A percentile compares a stretch with the other conserved stretches of the same genome.
Evolutionary conservation across 2,329 filamentous ascomycete species (phyloP).

Genomic region (Venturia aucupariae): DNA sequence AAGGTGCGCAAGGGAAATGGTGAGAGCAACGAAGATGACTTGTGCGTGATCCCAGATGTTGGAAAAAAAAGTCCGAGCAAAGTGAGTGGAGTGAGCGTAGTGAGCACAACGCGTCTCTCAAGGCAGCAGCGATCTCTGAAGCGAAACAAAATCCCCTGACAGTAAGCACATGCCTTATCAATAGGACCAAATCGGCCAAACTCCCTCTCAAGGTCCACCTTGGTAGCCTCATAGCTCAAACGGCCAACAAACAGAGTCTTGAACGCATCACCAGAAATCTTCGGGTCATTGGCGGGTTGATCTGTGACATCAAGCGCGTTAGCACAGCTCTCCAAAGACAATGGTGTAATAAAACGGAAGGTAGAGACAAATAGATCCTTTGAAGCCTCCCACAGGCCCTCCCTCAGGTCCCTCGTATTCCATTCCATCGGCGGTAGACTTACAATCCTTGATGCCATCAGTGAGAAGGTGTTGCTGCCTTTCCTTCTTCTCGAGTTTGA

Average conservation of each 20-base stretch:
- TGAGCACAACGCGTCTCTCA: background rate
- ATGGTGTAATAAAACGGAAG: background rate
- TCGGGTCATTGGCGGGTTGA: conserved; percentile 74
- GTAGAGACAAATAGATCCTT: background rate
- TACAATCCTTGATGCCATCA: conserved; percentile 59
- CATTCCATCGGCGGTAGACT: conserved; percentile 18
- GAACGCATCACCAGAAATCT: conserved; percentile 87
- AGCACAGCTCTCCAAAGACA: background rate
- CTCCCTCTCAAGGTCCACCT: conserved; percentile 84
- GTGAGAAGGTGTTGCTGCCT: conserved; percentile 53
- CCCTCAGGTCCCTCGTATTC: background rate
- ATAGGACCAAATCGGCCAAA: conserved; percentile 92
- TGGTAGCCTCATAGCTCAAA: conserved; percentile 79
- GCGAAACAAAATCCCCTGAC: conserved; percentile 17
- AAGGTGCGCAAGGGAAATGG: background rate
- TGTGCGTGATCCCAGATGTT: background rate
- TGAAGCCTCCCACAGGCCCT: background rate
- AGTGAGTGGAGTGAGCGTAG: background rate
- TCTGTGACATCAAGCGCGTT: conserved; percentile 39
- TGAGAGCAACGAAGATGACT: background rate
- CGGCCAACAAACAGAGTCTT: conserved; percentile 90
- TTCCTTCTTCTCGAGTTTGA: conserved; percentile 70
- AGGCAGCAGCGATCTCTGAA: background rate
- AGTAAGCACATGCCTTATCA: conserved; percentile 58
- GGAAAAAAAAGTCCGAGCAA: background rate